These are phyloP conservation scores for Breviolum minutum DNA, from an alignment of 73 alveolate species.

Conservation along the genomic window DNA sequence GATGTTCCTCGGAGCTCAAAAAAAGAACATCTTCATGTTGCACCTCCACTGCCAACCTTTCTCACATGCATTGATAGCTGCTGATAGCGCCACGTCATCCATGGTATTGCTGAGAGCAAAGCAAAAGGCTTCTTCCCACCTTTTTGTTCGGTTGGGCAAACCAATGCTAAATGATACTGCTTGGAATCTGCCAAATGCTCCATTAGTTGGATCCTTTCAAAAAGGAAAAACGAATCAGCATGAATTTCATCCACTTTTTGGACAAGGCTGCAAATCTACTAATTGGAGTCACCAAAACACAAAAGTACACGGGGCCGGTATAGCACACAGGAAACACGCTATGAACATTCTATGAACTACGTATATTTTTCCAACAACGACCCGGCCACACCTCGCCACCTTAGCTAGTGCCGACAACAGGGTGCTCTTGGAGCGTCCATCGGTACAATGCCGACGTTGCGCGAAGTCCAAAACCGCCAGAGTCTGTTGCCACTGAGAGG, in stretches of 20 bases:
- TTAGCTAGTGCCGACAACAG: not conserved
- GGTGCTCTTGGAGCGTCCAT: slow-evolving; percentile 16
- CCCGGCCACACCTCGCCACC: slow-evolving; percentile 24
- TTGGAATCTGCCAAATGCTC: too few species aligned
- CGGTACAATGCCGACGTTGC: not conserved
- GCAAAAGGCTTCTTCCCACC: slow-evolving; percentile 37
- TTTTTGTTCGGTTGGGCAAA: not conserved
- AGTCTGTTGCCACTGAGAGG: slow-evolving; percentile 1
- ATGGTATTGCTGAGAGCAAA: not conserved
- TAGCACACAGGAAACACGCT: too few species aligned
- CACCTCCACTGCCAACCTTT: slow-evolving; percentile 86
- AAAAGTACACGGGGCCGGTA: too few species aligned
- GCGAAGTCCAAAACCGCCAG: not conserved
- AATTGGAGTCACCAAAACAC: too few species aligned
- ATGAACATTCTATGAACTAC: not conserved
- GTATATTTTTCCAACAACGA: not conserved
- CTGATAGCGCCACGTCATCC: slow-evolving; percentile 30
- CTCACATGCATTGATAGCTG: slow-evolving; percentile 71
- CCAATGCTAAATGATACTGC: too few species aligned
- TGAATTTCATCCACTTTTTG: too few species aligned
- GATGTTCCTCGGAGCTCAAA: not conserved
- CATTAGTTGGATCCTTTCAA: too few species aligned
- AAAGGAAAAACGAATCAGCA: too few species aligned
- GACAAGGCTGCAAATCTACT: too few species aligned
- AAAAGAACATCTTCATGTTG: not conserved